Evolutionary conservation across 2,329 filamentous ascomycete genomes (phyloP).

Genomic region (Botrytis medusae): DNA sequence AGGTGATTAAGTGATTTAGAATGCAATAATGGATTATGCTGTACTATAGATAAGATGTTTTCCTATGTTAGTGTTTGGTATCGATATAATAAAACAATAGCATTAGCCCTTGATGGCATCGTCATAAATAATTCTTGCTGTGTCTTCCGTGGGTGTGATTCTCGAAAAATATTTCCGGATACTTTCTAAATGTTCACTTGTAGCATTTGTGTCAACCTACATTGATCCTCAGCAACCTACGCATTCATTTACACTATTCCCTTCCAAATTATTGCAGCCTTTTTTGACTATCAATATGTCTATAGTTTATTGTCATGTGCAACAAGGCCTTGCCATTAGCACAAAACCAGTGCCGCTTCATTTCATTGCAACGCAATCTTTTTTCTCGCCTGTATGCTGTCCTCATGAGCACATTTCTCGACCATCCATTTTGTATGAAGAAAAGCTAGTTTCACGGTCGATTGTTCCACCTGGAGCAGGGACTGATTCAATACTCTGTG

Average conservation of each 20-base stretch:
- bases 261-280: not conserved
- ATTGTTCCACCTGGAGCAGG: not conserved
- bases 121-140: not conserved
- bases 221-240: not conserved
- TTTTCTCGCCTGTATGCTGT: not conserved
- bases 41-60: not conserved
- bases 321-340: not conserved
- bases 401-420: not conserved
- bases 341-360: not conserved
- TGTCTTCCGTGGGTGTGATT: not conserved
- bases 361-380: not conserved
- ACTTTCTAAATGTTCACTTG: not conserved
- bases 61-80: not conserved
- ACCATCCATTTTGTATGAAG: not conserved
- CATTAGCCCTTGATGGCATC: not conserved
- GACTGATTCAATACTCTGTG: not conserved
- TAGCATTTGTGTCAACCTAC: not conserved
- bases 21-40: not conserved
- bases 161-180: too few relatives aligned
- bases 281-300: not conserved
- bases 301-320: not conserved
- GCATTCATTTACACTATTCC: not conserved
- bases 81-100: not conserved
- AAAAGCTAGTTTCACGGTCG: not conserved
- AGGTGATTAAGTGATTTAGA: conserved; percentile 34